Percentiles rank a stretch among this genome's conserved stretches.
phyloP scores from a whole-genome alignment of 257 asterid species.

The Solanum habrochaites region DNA sequence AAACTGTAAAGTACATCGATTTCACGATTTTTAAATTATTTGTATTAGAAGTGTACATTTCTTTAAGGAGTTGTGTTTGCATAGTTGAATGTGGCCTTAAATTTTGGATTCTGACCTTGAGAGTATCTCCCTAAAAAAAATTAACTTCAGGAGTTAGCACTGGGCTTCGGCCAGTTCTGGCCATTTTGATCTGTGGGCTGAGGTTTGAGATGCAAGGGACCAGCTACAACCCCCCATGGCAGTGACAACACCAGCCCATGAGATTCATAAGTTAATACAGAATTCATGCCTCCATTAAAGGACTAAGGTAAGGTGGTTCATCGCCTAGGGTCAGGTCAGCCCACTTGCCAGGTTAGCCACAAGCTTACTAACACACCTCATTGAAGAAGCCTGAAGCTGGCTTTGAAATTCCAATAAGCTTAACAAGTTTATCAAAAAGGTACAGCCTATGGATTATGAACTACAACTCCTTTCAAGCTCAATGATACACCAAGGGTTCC shows the following conservation, averaged over 20 bases:
- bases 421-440: neutral
- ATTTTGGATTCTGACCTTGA: neutral
- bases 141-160: neutral
- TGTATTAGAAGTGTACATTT: neutral
- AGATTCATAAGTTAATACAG: neutral
- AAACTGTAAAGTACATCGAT: neutral
- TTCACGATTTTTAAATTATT: neutral
- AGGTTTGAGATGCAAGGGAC: neutral
- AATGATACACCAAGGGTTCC: neutral
- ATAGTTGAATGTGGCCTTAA: neutral
- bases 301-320: neutral
- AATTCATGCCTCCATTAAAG: neutral
- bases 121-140: neutral
- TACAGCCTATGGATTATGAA: neutral
- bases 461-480: neutral
- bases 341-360: neutral
- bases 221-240: neutral
- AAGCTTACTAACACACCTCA: neutral
- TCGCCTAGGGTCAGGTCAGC: neutral
- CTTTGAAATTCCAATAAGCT: neutral
- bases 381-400: neutral
- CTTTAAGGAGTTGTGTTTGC: neutral
- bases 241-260: neutral
- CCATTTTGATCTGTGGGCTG: neutral
- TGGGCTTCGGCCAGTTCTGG: neutral